Conservation (phyloP, 2,329 filamentous ascomycete species). For the Lachnellula arida region DNA sequence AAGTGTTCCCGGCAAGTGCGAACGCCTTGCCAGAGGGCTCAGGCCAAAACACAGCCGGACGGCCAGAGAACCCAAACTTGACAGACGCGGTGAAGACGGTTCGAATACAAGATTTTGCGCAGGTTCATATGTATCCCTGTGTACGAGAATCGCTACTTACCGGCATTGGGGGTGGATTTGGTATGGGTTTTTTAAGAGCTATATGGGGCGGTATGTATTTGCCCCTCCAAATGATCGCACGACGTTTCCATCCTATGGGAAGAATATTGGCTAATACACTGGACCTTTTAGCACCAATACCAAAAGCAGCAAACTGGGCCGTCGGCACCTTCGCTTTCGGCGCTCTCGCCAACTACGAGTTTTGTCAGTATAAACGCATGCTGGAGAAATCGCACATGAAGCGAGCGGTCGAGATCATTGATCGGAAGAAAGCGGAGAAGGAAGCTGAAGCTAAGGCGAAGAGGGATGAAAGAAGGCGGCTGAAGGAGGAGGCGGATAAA, state of each 20-base stretch:
- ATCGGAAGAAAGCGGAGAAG: slow-evolving; percentile 65
- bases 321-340: slow-evolving; percentile 69
- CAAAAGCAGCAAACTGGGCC: slow-evolving; percentile 76
- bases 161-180: slow-evolving; percentile 77
- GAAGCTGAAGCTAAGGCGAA: slow-evolving; percentile 41
- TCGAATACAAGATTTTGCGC: slow-evolving; percentile 62
- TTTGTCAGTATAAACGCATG: slow-evolving; percentile 69
- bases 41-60: slow-evolving; percentile 31
- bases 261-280: neutral
- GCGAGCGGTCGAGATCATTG: slow-evolving; percentile 76
- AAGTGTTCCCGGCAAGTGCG: slow-evolving; percentile 34
- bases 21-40: slow-evolving; percentile 32
- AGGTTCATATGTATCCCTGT: slow-evolving; percentile 76
- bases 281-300: slow-evolving; percentile 46
- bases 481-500: slow-evolving; percentile 39
- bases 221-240: neutral
- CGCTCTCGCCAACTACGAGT: slow-evolving; percentile 74
- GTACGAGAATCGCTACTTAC: slow-evolving; percentile 76
- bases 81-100: slow-evolving; percentile 63
- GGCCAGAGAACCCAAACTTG: slow-evolving; percentile 37
- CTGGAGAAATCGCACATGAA: slow-evolving; percentile 81
- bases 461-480: slow-evolving; percentile 38
- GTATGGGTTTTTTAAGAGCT: slow-evolving; percentile 67
- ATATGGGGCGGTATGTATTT: slow-evolving; percentile 63
- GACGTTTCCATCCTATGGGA: too few species aligned